phyloP scores from a whole-genome alignment of 2,329 filamentous ascomycete species.

The Aspergillus pseudoglaucus region DNA sequence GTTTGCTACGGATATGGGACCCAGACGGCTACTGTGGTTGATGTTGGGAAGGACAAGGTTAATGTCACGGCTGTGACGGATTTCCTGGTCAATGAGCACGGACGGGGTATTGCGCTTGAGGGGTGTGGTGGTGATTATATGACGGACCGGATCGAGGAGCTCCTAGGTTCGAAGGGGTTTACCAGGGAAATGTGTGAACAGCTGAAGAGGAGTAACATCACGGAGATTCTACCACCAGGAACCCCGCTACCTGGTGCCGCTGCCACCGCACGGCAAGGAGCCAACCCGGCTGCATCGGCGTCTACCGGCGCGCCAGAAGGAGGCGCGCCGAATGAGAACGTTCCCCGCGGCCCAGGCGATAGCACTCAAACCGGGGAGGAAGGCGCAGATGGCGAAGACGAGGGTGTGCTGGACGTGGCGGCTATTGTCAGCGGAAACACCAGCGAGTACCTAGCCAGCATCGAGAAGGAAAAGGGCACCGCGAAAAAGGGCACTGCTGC shows the following conservation, averaged over 20 bases:
- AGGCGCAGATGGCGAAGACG: conserved; percentile 47
- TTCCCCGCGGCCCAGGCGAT: conserved; percentile 48
- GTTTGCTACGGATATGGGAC: conserved; percentile 76
- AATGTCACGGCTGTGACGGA: conserved; percentile 88
- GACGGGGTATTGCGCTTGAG: conserved; percentile 54
- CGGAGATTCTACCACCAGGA: conserved; percentile 54
- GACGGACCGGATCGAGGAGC: conserved; percentile 63
- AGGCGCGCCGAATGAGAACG: conserved; percentile 35
- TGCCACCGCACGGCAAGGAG: conserved; percentile 34
- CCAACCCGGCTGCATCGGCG: conserved; percentile 51
- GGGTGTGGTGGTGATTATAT: conserved; percentile 82
- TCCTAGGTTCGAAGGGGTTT: conserved; percentile 56
- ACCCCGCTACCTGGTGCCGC: conserved; percentile 47
- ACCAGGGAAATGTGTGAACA: conserved; percentile 59
- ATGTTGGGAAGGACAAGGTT: conserved; percentile 87
- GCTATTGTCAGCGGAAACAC: conserved; percentile 61
- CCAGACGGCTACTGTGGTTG: conserved; percentile 74
- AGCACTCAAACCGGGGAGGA: conserved; percentile 51
- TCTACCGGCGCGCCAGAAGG: conserved; percentile 47
- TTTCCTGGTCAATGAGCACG: conserved; percentile 65
- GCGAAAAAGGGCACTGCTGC: conserved; percentile 45
- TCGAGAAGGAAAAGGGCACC: conserved; percentile 56
- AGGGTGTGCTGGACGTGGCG: conserved; percentile 59
- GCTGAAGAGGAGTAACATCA: conserved; percentile 57
- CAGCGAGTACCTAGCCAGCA: conserved; percentile 55